Evolutionary conservation across 805 yeast genomes (phyloP), one percentile per base, ranked within the genome.

Genomic region (Trichomonascus vanleenenianus): DNA sequence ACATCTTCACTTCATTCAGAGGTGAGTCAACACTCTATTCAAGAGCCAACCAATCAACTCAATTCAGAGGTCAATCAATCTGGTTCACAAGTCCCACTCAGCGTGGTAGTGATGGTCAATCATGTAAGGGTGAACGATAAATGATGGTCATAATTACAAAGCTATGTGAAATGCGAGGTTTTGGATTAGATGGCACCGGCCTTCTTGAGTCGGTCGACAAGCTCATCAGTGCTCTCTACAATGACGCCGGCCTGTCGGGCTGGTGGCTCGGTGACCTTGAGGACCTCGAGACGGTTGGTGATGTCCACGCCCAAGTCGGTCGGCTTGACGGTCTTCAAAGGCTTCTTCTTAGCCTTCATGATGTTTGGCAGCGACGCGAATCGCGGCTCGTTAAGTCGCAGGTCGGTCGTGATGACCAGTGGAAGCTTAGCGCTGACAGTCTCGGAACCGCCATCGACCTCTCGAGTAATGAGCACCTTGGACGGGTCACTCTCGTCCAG

Each of bases 311-410:
- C 84, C 49, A 85, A 75, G 56, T 85, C 94, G n/a, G 60, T 70
- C 16, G 81, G 65, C 64, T 69, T 75, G 65, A 77, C 63, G 59
- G 78, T 72, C 56, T 79, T 86, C 62, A 89, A 72, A 3, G 96
- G 96, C 73, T 87, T 89, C 78, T 89, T 89, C 73, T 93, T 93
- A 46, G 97, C 97, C 73, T 93, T 93, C 97, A 93, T 93, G 71
- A 89, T 78, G 65, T 91, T 93, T 50, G 96, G 97, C 61, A 93
- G 74, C 11, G 95, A 79, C n/a, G 95, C 96, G 59, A 87, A 93
- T 57, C 97, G 81, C 38, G 99, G 98, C 61, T 79, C 93, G 64
- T 93, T 93, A 60, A 93, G 76, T 65, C 98, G 82, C 56, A 93
- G 73, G 64, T 93, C 99, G 2, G 97, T 83, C 22, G 97, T 89